These are phyloP conservation scores for Xylaria digitata DNA, from an alignment of 2,329 filamentous ascomycete species.

Conservation along the genomic window DNA sequence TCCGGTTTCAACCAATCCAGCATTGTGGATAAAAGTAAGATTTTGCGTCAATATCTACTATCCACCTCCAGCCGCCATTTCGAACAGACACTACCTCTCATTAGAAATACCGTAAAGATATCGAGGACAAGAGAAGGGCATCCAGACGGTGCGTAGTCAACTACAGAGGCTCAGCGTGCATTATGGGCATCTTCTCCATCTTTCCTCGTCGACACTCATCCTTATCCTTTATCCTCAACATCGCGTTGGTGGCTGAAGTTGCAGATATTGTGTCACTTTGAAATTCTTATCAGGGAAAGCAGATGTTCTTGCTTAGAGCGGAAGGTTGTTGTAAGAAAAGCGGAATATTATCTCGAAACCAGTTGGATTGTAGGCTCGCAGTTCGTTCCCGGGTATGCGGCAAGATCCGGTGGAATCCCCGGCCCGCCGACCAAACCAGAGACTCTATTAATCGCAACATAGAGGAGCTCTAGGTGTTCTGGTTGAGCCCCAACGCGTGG, in stretches of 20 bases:
- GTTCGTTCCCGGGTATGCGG: slow-evolving; percentile 14
- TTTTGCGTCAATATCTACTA: slow-evolving; percentile 13
- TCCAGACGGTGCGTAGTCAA: slow-evolving; percentile 5
- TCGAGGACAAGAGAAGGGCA: slow-evolving; percentile 11
- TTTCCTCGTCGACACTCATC: slow-evolving; percentile 1
- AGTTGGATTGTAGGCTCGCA: slow-evolving; percentile 2
- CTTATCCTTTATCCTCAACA: slow-evolving; percentile 3
- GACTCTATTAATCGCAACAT: neutral
- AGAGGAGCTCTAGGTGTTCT: neutral
- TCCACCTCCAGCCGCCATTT: neutral
- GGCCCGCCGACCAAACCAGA: neutral
- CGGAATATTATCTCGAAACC: slow-evolving; percentile 5
- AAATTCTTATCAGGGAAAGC: slow-evolving; percentile 3
- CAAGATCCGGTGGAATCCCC: neutral
- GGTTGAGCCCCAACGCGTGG: neutral
- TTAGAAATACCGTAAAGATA: slow-evolving; percentile 17
- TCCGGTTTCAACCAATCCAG: slow-evolving; percentile 20
- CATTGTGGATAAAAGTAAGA: slow-evolving; percentile 21
- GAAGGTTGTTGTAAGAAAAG: neutral
- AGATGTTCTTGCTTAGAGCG: slow-evolving; percentile 2
- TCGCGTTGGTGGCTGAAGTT: neutral
- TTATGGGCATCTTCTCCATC: slow-evolving; percentile 3
- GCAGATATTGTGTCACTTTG: slow-evolving; percentile 7
- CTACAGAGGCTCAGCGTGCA: slow-evolving; percentile 1
- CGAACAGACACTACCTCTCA: slow-evolving; percentile 6